Conservation (phyloP, 1,284 basidiomycete genomes). For the Pyrrhoderma lamaoense region DNA sequence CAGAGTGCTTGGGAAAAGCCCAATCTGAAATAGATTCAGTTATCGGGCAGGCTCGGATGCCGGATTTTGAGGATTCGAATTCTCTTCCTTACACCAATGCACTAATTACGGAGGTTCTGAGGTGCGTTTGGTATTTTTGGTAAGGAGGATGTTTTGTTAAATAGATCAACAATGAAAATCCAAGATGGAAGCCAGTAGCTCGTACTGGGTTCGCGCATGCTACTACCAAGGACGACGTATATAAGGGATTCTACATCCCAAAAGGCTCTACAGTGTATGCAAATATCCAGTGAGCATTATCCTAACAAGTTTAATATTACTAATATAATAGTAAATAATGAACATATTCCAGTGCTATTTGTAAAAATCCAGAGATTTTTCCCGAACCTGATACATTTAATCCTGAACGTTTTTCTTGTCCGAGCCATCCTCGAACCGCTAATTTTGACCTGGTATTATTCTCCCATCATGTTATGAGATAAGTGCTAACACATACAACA, state of each 20-base stretch:
- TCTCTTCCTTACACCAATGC: conserved; percentile 19
- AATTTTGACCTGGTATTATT: conserved; percentile 7
- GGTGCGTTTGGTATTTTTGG: background rate
- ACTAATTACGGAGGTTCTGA: conserved; percentile 15
- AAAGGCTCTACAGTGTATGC: conserved; percentile 16
- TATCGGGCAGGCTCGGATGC: conserved; percentile 19
- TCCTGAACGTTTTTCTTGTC: conserved; percentile 14
- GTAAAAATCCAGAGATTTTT: conserved; percentile 20
- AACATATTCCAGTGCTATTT: conserved; percentile 18
- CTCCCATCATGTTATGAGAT: no score
- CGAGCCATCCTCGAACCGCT: conserved; percentile 10
- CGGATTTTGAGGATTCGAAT: conserved; percentile 17
- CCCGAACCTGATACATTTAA: conserved; percentile 21
- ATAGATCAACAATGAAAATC: no score
- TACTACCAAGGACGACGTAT: conserved; percentile 30
- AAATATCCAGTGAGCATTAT: conserved; percentile 15
- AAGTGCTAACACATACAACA: background rate
- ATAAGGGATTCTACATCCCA: conserved; percentile 18
- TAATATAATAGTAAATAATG: background rate
- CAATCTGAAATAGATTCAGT: conserved; percentile 19
- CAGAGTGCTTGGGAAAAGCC: conserved; percentile 7
- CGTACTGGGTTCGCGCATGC: conserved; percentile 28
- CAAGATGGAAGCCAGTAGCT: conserved; percentile 8
- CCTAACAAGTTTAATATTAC: background rate
- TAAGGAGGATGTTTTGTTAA: background rate